Percentiles rank a stretch among this genome's conserved stretches.
phyloP scores from a whole-genome alignment of 345 rosid species.

The Draba incana region DNA sequence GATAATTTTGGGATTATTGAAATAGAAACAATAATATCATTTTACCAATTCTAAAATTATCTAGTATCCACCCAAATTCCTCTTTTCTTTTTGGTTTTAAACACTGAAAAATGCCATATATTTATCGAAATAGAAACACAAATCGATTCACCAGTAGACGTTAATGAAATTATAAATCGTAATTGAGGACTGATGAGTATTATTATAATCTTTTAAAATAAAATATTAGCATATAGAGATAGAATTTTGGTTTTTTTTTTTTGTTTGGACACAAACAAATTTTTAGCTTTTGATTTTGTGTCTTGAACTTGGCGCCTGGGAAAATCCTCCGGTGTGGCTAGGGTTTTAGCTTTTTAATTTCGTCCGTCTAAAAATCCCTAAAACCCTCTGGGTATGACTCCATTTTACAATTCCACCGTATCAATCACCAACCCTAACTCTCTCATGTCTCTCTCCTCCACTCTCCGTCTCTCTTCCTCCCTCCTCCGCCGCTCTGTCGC shows the following conservation, averaged over 20 bases:
- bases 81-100: no score
- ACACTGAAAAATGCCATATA: no score
- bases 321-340: constrained; percentile 22
- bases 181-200: not conserved
- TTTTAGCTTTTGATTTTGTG: not conserved
- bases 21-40: no score
- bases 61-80: no score
- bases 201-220: not conserved
- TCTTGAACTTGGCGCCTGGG: constrained; percentile 48
- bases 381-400: constrained; percentile 49
- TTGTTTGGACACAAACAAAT: no score
- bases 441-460: constrained; percentile 64
- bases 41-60: no score
- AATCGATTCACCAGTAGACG: no score
- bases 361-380: constrained; percentile 15
- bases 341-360: constrained; percentile 37
- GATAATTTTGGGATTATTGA: no score
- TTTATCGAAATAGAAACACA: no score
- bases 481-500: constrained; percentile 50
- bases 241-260: no score
- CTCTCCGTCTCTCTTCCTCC: constrained; percentile 68
- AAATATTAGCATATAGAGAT: no score
- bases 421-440: constrained; percentile 39
- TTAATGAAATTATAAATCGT: not conserved
- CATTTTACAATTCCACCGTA: constrained; percentile 34